Conservation (phyloP, 306 rosid species). For the Parietaria judaica region DNA sequence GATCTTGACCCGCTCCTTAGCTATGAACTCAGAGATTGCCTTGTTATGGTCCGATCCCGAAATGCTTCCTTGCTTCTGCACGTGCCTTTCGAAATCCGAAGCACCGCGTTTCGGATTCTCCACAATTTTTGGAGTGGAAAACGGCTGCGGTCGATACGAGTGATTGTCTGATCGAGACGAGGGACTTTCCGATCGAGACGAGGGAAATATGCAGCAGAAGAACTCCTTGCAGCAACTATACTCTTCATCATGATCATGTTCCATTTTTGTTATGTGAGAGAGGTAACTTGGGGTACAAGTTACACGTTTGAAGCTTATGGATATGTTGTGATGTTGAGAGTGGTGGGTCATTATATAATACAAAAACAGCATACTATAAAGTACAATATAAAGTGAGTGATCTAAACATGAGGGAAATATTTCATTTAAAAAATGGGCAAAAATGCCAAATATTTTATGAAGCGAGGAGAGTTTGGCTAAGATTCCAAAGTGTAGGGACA, state of each 20-base stretch:
- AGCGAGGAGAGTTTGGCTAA: slow-evolving; percentile 14
- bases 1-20: slow-evolving; percentile 8
- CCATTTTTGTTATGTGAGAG: slow-evolving; percentile 12
- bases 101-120: not conserved
- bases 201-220: slow-evolving; percentile 11
- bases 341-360: slow-evolving; percentile 2
- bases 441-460: not conserved
- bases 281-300: not conserved
- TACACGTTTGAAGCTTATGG: not conserved
- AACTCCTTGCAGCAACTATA: slow-evolving; percentile 16
- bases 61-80: slow-evolving; percentile 1
- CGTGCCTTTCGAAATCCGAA: not conserved
- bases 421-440: not conserved
- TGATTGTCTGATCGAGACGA: not conserved
- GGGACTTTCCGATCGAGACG: not conserved
- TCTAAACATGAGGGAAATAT: slow-evolving; percentile 4
- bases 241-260: slow-evolving; percentile 3
- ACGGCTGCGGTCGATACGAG: not conserved
- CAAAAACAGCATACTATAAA: not conserved
- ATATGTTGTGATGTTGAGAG: not conserved
- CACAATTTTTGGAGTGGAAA: slow-evolving; percentile 1
- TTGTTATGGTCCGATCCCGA: slow-evolving; percentile 2
- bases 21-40: slow-evolving; percentile 24
- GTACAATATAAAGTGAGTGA: not conserved
- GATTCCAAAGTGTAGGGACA: slow-evolving; percentile 17